A percentile compares a stretch with the other conserved stretches of the same genome.
These are phyloP conservation scores for Coemansia biformis DNA, from an alignment of 192 early-diverging fungal genomes.

Conservation along the genomic window DNA sequence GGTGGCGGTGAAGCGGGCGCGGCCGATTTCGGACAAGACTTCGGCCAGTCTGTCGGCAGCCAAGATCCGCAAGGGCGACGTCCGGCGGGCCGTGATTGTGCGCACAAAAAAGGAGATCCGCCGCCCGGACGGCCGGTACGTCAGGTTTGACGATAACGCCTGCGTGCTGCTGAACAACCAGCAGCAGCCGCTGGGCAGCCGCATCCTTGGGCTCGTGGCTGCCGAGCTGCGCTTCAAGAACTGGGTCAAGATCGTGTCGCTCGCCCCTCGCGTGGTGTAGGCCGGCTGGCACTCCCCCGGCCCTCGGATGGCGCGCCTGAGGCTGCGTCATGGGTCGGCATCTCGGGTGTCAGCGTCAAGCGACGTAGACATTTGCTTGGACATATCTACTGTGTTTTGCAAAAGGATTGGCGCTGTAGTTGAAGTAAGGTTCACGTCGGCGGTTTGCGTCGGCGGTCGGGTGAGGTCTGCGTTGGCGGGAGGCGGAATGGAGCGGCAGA, in stretches of 20 bases:
- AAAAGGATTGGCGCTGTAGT: too few relatives aligned
- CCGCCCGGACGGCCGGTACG: constrained; percentile 84
- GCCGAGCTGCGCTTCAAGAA: constrained; percentile 87
- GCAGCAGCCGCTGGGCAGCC: constrained; percentile 88
- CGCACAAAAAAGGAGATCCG: constrained; percentile 83
- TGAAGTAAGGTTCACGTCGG: too few relatives aligned
- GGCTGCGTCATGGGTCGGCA: too few relatives aligned
- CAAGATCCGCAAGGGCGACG: constrained; percentile 91
- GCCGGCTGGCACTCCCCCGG: too few relatives aligned
- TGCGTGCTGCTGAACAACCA: constrained; percentile 91
- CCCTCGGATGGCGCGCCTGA: too few relatives aligned
- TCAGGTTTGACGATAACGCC: constrained; percentile 96
- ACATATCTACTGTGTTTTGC: too few relatives aligned
- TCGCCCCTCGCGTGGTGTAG: constrained; percentile 82
- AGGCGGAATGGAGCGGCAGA: too few relatives aligned
- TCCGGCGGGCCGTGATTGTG: constrained; percentile 84
- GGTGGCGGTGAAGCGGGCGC: constrained; percentile 89
- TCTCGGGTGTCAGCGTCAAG: too few relatives aligned
- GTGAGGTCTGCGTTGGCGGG: too few relatives aligned
- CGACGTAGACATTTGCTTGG: too few relatives aligned
- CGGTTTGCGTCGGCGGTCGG: too few relatives aligned
- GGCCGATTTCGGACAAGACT: constrained; percentile 61
- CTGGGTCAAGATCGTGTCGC: constrained; percentile 91
- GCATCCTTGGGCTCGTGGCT: constrained; percentile 86
- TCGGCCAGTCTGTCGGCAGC: constrained; percentile 52